Base-by-base conservation (phyloP, 2,329 filamentous ascomycete species). In the Tricladium varicosporioides region DNA sequence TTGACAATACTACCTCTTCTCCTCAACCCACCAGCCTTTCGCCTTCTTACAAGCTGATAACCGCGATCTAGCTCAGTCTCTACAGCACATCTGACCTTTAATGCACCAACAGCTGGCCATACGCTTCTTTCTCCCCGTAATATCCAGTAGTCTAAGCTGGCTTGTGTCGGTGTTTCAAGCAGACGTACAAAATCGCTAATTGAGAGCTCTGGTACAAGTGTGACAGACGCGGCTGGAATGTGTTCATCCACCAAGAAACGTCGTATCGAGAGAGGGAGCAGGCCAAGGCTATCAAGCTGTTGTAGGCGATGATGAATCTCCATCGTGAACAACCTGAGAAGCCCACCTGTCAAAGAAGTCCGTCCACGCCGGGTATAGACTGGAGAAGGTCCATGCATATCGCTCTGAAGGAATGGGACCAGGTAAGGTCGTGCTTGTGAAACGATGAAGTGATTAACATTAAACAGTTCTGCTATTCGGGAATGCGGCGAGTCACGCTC, bases 391-490 rank as follows among this genome's bases (percentile, higher is more conserved):
- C 88, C 87, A 72, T 92, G 89, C 75, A 92, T 85, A 64, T 93
- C 89, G 47, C 87, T 88, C 60, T 88, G 85, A 5, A 95, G 78
- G 66, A 96, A 94, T 0, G 92, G 92, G 27, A 93, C 87, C 14
- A 96, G 79, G 72, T 96, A 96, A 0, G 93, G 93, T 2, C 92
- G 82, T 0, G 93, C 92, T 75, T 97, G 93, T 63, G 89, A 94
- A 63, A 97, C 86, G 62, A 97, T 91, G 74, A 95, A 97, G 76
- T 97, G 92, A 70, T 96, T 88, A 45, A 88, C 84, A 67, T 88
- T 88, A 74, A 87, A 88, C 27, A 87, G 77, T 67, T 88, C 84
- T 5, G 83, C 80, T 43, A 88, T 80, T 27, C 84, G 77, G 45
- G 80, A 76, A 2, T 87, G 75, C 0, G 85, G 85, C 0, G 82